A percentile compares a stretch with the other conserved stretches of the same genome.
These are phyloP conservation scores for Globisporangium okanoganense DNA, from an alignment of 352 stramenopile species.

Conservation along the genomic window DNA sequence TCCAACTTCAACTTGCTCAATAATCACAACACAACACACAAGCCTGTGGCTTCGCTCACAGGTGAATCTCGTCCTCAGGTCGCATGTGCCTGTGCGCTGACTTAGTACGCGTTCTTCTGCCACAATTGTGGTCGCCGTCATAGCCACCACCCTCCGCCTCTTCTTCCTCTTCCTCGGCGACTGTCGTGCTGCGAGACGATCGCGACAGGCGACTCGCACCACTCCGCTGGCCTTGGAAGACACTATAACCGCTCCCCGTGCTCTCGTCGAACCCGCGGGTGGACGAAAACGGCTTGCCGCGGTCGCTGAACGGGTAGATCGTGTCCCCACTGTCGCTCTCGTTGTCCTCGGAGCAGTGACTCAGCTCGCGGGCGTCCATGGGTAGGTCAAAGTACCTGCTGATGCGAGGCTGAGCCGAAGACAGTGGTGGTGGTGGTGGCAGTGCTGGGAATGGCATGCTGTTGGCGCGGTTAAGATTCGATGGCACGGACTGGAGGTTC, in stretches of 20 bases:
- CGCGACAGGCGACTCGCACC: neutral
- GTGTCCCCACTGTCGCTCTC: neutral
- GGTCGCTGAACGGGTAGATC: slow-evolving; percentile 3
- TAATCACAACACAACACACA: neutral
- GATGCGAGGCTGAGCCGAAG: neutral
- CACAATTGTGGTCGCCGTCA: neutral
- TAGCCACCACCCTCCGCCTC: neutral
- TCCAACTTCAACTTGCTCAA: neutral
- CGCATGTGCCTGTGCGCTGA: neutral
- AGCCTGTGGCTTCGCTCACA: neutral
- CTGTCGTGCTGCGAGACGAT: neutral
- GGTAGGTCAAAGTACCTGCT: slow-evolving; percentile 15
- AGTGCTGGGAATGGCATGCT: neutral
- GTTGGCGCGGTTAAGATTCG: neutral
- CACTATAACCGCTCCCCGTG: neutral
- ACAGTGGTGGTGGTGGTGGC: neutral
- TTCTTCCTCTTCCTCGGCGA: slow-evolving; percentile 1
- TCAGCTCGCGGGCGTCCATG: slow-evolving; percentile 15
- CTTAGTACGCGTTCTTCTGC: neutral
- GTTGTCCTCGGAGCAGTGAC: slow-evolving; percentile 3
- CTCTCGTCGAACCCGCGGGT: neutral
- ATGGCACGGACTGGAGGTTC: neutral
- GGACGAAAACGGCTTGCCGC: neutral
- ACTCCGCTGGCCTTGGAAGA: neutral
- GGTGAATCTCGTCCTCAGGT: neutral